Percentiles rank a stretch among this genome's conserved stretches.
Evolutionary conservation across 73 alveolate species (phyloP).

Genomic region (Symbiodinium pilosum): DNA sequence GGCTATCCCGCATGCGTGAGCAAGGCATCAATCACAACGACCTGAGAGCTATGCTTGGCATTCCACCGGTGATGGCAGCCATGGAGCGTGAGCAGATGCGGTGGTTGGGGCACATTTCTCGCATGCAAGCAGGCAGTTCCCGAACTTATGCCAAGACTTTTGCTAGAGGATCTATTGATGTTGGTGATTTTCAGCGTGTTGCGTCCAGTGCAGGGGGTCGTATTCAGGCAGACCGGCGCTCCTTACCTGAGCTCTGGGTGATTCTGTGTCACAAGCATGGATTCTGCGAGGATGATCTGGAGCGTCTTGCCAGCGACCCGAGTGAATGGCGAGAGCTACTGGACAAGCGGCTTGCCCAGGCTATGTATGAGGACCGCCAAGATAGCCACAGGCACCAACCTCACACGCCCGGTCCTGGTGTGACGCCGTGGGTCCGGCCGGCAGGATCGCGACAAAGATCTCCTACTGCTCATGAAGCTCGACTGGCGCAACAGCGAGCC

Average conservation of each 20-base stretch:
- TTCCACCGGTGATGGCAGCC: conserved; percentile 18
- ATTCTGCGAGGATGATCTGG: neutral
- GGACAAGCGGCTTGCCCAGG: conserved; percentile 3
- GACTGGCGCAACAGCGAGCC: neutral
- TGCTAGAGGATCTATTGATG: neutral
- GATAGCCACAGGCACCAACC: neutral
- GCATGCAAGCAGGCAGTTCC: neutral
- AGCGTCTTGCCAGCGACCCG: neutral
- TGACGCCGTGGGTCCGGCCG: neutral
- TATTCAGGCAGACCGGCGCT: neutral
- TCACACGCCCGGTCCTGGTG: neutral
- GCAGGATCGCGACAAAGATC: neutral
- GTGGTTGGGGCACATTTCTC: conserved; percentile 28
- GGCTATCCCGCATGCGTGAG: neutral
- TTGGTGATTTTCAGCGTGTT: neutral
- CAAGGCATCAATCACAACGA: conserved; percentile 18
- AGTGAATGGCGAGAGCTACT: neutral
- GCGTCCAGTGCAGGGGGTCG: conserved; percentile 9
- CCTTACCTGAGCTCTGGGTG: conserved; percentile 9
- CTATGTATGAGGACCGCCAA: neutral
- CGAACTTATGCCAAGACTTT: neutral
- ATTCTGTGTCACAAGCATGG: conserved; percentile 12
- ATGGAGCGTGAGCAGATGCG: conserved; percentile 36
- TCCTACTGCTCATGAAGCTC: neutral
- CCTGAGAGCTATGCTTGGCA: neutral